Conservation (phyloP, 306 rosid species). For the Citrullus amarus region DNA sequence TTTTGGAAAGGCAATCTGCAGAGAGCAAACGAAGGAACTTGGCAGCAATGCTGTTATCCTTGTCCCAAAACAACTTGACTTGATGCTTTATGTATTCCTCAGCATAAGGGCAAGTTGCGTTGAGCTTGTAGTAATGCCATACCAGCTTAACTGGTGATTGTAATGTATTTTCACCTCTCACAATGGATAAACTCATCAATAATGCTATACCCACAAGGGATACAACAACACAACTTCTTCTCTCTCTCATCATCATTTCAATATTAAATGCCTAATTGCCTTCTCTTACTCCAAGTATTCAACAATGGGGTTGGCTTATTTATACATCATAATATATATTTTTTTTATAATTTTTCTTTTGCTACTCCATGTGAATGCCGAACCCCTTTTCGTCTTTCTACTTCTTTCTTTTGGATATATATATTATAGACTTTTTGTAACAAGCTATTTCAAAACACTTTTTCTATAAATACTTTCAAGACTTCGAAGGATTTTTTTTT, state of each 20-base stretch:
- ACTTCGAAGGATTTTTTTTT: too few species aligned
- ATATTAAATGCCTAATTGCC: background rate
- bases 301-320: background rate
- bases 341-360: background rate
- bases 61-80: constrained; percentile 23
- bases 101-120: constrained; percentile 29
- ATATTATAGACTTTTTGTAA: too few species aligned
- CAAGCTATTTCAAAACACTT: too few species aligned
- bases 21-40: constrained; percentile 57
- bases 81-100: constrained; percentile 45
- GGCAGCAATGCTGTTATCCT: constrained; percentile 42
- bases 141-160: constrained; percentile 21
- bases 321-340: background rate
- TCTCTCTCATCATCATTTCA: constrained; percentile 19
- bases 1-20: constrained; percentile 60
- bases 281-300: background rate
- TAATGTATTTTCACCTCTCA: constrained; percentile 10
- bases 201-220: constrained; percentile 16
- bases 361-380: background rate
- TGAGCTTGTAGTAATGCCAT: constrained; percentile 51
- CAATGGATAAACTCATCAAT: constrained; percentile 19
- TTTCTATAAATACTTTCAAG: too few species aligned
- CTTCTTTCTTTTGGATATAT: too few species aligned
- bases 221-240: constrained; percentile 1
- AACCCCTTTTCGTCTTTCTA: too few species aligned